phyloP scores from a whole-genome alignment of 2,329 filamentous ascomycete genomes.

The Diaporthe sp. region DNA sequence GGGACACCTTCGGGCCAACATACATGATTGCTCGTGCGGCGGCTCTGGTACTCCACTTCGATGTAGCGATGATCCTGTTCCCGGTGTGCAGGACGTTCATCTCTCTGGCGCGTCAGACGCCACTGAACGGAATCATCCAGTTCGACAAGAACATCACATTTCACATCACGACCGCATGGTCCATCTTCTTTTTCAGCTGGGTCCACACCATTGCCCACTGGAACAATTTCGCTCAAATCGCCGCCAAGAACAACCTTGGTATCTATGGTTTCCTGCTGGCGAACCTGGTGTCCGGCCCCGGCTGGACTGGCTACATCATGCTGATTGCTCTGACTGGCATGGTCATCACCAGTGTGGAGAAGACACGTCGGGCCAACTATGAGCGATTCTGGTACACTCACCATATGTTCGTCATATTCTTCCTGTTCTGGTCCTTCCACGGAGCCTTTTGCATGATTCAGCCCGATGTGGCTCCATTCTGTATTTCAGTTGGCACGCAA shows the following conservation, averaged over 20 bases:
- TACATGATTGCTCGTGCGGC: slow-evolving; percentile 83
- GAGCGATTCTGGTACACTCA: slow-evolving; percentile 94
- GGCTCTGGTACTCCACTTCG: slow-evolving; percentile 83
- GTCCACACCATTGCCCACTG: slow-evolving; percentile 88
- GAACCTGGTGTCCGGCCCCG: slow-evolving; percentile 83
- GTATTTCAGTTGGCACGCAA: slow-evolving; percentile 73
- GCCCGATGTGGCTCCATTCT: slow-evolving; percentile 84
- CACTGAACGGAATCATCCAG: slow-evolving; percentile 87
- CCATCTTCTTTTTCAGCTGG: slow-evolving; percentile 90
- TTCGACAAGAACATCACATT: slow-evolving; percentile 93
- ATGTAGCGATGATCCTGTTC: slow-evolving; percentile 83
- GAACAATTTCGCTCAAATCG: slow-evolving; percentile 86
- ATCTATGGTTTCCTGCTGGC: slow-evolving; percentile 82
- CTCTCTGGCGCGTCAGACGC: slow-evolving; percentile 83
- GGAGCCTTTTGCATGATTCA: slow-evolving; percentile 93
- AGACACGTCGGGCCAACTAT: slow-evolving; percentile 83
- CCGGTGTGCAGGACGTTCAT: slow-evolving; percentile 89
- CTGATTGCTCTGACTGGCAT: slow-evolving; percentile 82
- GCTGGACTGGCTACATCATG: slow-evolving; percentile 91
- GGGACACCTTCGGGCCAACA: slow-evolving; percentile 79
- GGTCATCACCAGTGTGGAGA: slow-evolving; percentile 82
- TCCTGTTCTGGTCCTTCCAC: slow-evolving; percentile 92
- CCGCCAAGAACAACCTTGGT: slow-evolving; percentile 80
- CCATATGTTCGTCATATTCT: slow-evolving; percentile 89
- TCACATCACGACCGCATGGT: slow-evolving; percentile 88